phyloP scores from a whole-genome alignment of 768 basidiomycete genomes.

The Roridomyces roridus region DNA sequence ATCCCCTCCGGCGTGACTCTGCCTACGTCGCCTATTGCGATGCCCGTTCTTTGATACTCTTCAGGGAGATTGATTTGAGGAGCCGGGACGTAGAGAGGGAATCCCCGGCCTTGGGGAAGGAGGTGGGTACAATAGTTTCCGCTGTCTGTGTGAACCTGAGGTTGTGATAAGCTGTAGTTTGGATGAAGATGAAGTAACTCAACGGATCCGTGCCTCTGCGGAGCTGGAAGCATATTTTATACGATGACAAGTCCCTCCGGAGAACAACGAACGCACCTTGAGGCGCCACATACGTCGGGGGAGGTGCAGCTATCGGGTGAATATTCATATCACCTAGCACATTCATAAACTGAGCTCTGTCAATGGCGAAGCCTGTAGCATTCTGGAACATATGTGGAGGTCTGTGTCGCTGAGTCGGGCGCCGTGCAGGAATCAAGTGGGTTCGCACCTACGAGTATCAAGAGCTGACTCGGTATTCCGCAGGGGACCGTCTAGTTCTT shows the following conservation, averaged over 20 bases:
- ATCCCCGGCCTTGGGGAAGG: slow-evolving; percentile 28
- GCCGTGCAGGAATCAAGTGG: too few species aligned
- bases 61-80: slow-evolving; percentile 25
- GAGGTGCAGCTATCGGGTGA: too few species aligned
- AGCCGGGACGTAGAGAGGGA: slow-evolving; percentile 37
- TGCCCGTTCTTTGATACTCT: slow-evolving; percentile 27
- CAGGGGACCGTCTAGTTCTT: too few species aligned
- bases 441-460: too few species aligned
- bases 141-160: neutral
- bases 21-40: slow-evolving; percentile 42
- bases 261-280: too few species aligned
- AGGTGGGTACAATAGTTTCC: slow-evolving; percentile 2
- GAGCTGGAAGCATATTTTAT: too few species aligned
- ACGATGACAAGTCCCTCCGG: too few species aligned
- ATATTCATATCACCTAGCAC: neutral
- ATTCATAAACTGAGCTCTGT: neutral
- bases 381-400: slow-evolving; percentile 1
- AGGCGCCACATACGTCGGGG: too few species aligned
- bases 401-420: too few species aligned
- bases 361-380: neutral
- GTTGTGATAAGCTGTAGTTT: neutral
- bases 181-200: too few species aligned
- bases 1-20: slow-evolving; percentile 34
- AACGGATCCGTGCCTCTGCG: too few species aligned
- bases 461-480: too few species aligned